phyloP scores from a whole-genome alignment of 2,329 filamentous ascomycete species.

The Grosmannia huntii region DNA sequence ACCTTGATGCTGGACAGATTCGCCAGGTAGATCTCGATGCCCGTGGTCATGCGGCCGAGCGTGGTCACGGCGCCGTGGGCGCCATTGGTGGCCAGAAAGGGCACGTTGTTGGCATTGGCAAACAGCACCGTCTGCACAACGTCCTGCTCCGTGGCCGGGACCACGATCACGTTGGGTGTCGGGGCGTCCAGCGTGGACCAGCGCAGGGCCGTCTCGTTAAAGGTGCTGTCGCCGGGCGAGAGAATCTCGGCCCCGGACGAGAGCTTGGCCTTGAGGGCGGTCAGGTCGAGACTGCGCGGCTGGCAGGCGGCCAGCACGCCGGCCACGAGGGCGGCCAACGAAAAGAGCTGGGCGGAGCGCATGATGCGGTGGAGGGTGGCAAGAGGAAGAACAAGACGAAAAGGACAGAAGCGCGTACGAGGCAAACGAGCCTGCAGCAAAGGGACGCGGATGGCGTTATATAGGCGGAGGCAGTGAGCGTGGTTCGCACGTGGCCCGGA shows the following conservation, averaged over 20 bases:
- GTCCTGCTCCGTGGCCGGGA: constrained; percentile 33
- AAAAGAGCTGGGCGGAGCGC: not conserved
- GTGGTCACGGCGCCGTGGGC: constrained; percentile 38
- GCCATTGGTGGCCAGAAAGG: constrained; percentile 40
- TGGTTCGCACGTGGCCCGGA: not conserved
- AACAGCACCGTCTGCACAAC: constrained; percentile 27
- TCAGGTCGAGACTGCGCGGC: constrained; percentile 4
- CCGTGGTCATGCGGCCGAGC: constrained; percentile 28
- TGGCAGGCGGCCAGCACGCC: constrained; percentile 6
- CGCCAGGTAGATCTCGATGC: constrained; percentile 42
- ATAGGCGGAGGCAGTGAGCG: no score
- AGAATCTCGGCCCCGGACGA: constrained; percentile 29
- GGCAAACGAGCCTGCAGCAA: no score
- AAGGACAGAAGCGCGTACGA: no score
- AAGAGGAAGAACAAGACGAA: no score
- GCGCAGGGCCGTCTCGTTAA: constrained; percentile 23
- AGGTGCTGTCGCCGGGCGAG: constrained; percentile 27
- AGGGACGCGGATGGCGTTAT: no score
- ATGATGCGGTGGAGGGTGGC: not conserved
- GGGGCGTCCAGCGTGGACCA: constrained; percentile 34
- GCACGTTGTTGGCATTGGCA: constrained; percentile 30
- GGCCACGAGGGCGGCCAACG: not conserved
- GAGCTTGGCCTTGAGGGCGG: constrained; percentile 18
- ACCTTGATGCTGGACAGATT: constrained; percentile 37
- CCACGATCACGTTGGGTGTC: constrained; percentile 30